Evolutionary conservation across 257 asterid species (phyloP).

Genomic region (Solanum raphanifolium): DNA sequence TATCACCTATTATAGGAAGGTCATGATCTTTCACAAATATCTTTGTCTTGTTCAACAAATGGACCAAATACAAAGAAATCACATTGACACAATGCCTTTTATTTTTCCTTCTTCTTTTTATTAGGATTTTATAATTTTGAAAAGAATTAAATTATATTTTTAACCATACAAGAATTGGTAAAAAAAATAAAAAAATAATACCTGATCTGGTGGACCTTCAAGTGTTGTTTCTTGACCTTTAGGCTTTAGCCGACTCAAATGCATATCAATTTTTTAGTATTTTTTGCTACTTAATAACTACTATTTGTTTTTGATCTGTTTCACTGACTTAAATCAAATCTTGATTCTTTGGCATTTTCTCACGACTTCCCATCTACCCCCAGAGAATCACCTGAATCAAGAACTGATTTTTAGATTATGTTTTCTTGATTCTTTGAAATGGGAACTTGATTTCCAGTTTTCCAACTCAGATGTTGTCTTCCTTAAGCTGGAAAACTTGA

Average conservation of each 20-base stretch:
- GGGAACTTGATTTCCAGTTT: neutral
- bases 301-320: neutral
- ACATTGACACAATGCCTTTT: neutral
- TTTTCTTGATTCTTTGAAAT: neutral
- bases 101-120: neutral
- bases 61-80: neutral
- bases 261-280: neutral
- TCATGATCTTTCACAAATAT: neutral
- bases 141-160: neutral
- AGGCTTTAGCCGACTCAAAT: neutral
- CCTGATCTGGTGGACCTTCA: neutral
- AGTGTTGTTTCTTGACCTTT: neutral
- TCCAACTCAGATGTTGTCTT: constrained; percentile 10
- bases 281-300: neutral
- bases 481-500: neutral
- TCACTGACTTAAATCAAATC: neutral
- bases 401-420: neutral
- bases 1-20: neutral
- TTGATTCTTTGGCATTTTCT: neutral
- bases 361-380: neutral
- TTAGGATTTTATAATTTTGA: neutral
- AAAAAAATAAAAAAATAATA: neutral
- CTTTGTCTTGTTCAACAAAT: neutral
- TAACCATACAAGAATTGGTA: neutral
- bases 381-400: neutral